These are phyloP conservation scores for Nicotiana sylvestris DNA, from an alignment of 257 asterid genomes.

Conservation along the genomic window DNA sequence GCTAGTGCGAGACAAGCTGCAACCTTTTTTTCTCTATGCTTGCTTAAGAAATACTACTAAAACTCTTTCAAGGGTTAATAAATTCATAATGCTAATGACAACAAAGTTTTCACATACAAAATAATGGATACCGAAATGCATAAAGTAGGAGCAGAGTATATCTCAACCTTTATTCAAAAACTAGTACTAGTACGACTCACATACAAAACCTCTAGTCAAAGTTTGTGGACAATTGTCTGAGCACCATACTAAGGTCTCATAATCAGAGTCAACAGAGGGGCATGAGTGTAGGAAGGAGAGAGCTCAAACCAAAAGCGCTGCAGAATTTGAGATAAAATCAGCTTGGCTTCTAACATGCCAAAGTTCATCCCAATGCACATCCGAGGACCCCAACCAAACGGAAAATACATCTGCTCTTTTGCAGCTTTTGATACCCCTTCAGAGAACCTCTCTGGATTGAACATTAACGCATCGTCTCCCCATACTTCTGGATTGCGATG, in stretches of 20 bases:
- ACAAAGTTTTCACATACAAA: neutral
- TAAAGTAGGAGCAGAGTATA: neutral
- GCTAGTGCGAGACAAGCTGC: too few relatives aligned
- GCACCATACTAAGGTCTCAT: slow-evolving; percentile 9
- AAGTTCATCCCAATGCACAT: slow-evolving; percentile 4
- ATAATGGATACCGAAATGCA: neutral
- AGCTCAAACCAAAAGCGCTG: neutral
- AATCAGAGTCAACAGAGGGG: neutral
- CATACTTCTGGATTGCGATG: slow-evolving; percentile 13
- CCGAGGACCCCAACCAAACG: slow-evolving; percentile 19
- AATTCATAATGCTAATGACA: neutral
- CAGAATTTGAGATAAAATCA: neutral
- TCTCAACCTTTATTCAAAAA: neutral
- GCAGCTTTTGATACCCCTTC: slow-evolving; percentile 7
- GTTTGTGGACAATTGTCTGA: neutral
- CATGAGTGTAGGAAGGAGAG: neutral
- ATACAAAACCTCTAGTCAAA: neutral
- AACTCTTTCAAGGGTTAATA: neutral
- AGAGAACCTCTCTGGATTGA: slow-evolving; percentile 11
- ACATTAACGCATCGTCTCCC: slow-evolving; percentile 16
- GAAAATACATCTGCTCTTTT: neutral
- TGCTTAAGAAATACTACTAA: too few relatives aligned
- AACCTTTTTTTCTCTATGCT: too few relatives aligned
- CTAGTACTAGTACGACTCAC: neutral
- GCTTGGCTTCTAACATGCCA: neutral